A percentile compares a stretch with the other conserved stretches of the same genome.
These are phyloP conservation scores for Nicotiana obtusifolia DNA, from an alignment of 257 asterid species.

Conservation along the genomic window DNA sequence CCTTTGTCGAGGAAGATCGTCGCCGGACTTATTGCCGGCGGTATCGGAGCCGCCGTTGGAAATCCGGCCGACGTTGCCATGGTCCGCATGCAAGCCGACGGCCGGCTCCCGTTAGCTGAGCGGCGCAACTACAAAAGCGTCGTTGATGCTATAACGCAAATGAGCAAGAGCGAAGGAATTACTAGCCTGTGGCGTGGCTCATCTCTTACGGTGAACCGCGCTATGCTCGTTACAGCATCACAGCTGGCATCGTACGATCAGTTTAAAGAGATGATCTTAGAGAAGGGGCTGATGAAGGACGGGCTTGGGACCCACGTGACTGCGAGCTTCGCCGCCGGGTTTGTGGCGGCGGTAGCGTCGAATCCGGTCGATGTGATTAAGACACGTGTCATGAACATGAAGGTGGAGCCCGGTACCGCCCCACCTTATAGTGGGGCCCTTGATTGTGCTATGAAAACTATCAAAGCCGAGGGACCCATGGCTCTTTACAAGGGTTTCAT, in stretches of 20 bases:
- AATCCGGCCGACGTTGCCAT: conserved; percentile 92
- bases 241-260: conserved; percentile 89
- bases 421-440: conserved; percentile 75
- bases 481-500: conserved; percentile 81
- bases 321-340: conserved; percentile 89
- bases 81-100: conserved; percentile 98
- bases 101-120: conserved; percentile 66
- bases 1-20: conserved; percentile 49
- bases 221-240: conserved; percentile 85
- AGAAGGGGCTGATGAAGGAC: conserved; percentile 49
- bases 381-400: conserved; percentile 92
- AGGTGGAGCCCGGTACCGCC: conserved; percentile 57
- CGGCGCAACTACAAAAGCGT: conserved; percentile 86
- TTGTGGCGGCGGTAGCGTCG: conserved; percentile 86
- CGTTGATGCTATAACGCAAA: conserved; percentile 68
- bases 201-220: conserved; percentile 81
- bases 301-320: conserved; percentile 83
- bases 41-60: conserved; percentile 83
- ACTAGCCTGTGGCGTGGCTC: conserved; percentile 94
- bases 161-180: conserved; percentile 66
- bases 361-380: conserved; percentile 91
- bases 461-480: conserved; percentile 78
- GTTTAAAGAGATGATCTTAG: conserved; percentile 55
- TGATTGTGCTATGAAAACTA: conserved; percentile 81
- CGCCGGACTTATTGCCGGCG: conserved; percentile 85